A percentile compares a stretch with the other conserved stretches of the same genome.
Evolutionary conservation across 2,329 filamentous ascomycete genomes (phyloP).

Genomic region (Neofusicoccum umdonicola): DNA sequence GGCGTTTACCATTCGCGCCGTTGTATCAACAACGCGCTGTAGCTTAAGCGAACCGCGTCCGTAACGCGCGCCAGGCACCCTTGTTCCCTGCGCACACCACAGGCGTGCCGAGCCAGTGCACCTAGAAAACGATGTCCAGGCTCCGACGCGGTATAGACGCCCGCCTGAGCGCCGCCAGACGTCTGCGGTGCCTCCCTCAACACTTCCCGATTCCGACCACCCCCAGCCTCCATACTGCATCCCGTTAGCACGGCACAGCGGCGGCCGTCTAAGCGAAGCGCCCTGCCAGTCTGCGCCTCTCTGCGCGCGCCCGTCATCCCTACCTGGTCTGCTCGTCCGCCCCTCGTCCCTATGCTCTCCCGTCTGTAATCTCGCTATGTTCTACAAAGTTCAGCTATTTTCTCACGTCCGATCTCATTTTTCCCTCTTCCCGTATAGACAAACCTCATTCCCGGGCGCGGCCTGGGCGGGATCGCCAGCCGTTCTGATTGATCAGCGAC

Average conservation of each 20-base stretch:
- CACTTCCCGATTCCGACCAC: conserved; percentile 4
- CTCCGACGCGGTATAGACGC: not conserved
- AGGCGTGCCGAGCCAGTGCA: conserved; percentile 3
- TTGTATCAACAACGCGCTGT: conserved; percentile 10
- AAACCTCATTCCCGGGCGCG: not conserved
- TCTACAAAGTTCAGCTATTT: conserved; percentile 3
- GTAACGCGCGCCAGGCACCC: not conserved
- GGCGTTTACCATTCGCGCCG: not conserved
- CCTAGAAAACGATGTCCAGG: not conserved
- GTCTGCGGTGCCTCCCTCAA: conserved; percentile 6
- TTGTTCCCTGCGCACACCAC: not conserved
- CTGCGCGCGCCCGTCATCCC: not conserved
- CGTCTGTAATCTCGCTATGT: not conserved
- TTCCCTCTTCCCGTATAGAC: not conserved
- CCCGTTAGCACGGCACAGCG: not conserved
- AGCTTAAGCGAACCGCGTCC: conserved; percentile 9
- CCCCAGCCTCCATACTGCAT: not conserved
- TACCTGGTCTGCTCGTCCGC: not conserved
- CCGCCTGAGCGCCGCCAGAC: not conserved
- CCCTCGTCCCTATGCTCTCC: not conserved
- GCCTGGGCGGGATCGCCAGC: not conserved
- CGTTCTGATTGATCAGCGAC: not conserved
- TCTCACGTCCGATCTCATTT: not conserved
- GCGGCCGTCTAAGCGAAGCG: not conserved
- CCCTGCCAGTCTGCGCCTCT: not conserved